Evolutionary conservation across 2,329 filamentous ascomycete genomes (phyloP).

Genomic region (Aspergillus pseudoviridinutans): DNA sequence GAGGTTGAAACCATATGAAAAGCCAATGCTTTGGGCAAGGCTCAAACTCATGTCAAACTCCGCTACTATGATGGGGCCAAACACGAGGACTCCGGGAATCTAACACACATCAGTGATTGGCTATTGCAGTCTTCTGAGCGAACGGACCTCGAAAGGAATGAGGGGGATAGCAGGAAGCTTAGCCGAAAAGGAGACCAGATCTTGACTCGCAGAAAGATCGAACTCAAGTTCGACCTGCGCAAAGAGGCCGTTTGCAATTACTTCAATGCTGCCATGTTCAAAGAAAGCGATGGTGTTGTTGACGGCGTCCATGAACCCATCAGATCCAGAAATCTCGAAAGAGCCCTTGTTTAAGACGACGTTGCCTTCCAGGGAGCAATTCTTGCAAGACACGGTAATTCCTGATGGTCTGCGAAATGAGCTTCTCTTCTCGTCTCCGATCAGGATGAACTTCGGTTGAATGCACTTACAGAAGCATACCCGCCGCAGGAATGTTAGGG

Average conservation of each 20-base stretch:
- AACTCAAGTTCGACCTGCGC: constrained; percentile 17
- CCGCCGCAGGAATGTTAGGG: not conserved
- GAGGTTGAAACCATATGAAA: constrained; percentile 18
- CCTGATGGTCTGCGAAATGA: constrained; percentile 12
- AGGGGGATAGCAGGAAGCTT: constrained; percentile 17
- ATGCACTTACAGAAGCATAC: constrained; percentile 1
- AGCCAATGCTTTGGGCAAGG: constrained; percentile 10
- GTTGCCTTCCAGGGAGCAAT: constrained; percentile 14
- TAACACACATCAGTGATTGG: not conserved
- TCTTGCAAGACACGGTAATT: constrained; percentile 16
- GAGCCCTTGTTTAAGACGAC: constrained; percentile 15
- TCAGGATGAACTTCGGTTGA: not conserved
- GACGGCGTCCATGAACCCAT: constrained; percentile 1
- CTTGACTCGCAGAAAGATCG: constrained; percentile 8
- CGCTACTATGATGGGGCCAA: constrained; percentile 14
- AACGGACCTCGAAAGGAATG: constrained; percentile 16
- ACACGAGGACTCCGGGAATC: constrained; percentile 18
- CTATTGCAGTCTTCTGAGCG: not conserved
- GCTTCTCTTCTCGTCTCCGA: not conserved
- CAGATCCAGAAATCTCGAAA: constrained; percentile 10
- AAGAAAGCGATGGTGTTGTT: constrained; percentile 14
- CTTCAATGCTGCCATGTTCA: constrained; percentile 14
- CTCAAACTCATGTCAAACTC: constrained; percentile 10
- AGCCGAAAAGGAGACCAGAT: constrained; percentile 12
- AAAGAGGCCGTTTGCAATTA: constrained; percentile 13